Conservation (phyloP, 495 filamentous ascomycete species). For the Wilcoxina mikolae region DNA sequence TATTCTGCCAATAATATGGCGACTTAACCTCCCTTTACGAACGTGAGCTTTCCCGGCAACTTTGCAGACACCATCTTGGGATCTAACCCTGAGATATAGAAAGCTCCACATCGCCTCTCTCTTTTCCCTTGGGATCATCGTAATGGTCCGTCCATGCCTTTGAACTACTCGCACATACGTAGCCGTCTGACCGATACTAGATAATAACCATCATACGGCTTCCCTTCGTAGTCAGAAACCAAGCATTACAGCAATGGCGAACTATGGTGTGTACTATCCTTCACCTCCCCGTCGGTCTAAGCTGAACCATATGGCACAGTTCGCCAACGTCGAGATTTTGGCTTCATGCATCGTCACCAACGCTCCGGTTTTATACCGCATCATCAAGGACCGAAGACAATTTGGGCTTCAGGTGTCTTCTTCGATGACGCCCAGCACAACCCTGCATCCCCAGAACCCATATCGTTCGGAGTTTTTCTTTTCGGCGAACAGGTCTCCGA, state of each 20-base stretch:
- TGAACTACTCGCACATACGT: neutral
- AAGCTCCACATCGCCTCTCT: neutral
- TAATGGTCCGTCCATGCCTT: neutral
- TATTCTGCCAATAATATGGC: neutral
- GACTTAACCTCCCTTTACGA: neutral
- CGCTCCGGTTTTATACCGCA: constrained; percentile 17
- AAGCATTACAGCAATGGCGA: constrained; percentile 16
- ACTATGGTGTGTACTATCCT: constrained; percentile 9
- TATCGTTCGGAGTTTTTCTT: too few species aligned
- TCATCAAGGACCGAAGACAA: constrained; percentile 9
- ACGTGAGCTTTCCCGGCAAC: too few species aligned
- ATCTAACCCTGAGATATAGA: too few species aligned
- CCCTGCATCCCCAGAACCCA: too few species aligned
- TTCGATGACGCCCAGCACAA: too few species aligned
- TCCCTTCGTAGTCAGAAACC: constrained; percentile 15
- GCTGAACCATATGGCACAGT: constrained; percentile 3
- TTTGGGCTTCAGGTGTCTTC: too few species aligned
- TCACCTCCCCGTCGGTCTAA: neutral
- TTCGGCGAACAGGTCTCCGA: too few species aligned
- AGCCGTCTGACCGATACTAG: too few species aligned
- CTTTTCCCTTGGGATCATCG: neutral
- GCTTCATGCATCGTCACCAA: constrained; percentile 23
- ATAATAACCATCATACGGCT: constrained; percentile 15
- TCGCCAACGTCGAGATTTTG: constrained; percentile 24
- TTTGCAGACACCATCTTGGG: too few species aligned